These are phyloP conservation scores for Colletotrichum scovillei DNA, from an alignment of 2,329 filamentous ascomycete genomes.

Conservation along the genomic window DNA sequence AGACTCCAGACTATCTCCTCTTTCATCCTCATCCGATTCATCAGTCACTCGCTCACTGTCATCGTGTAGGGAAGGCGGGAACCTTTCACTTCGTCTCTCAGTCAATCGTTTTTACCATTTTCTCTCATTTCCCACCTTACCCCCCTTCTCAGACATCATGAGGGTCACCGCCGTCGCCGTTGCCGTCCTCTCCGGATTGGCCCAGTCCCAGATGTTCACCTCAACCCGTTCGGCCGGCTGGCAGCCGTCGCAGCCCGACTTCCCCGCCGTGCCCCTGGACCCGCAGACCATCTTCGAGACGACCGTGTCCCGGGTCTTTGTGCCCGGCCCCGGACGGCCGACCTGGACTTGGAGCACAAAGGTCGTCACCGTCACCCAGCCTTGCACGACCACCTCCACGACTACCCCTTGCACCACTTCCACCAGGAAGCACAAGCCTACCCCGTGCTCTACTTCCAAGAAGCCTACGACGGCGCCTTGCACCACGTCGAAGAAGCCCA, in stretches of 20 bases:
- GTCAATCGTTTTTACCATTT: constrained; percentile 28
- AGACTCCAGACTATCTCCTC: not conserved
- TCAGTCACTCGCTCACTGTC: constrained; percentile 32
- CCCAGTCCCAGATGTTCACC: not conserved
- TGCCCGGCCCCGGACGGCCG: not conserved
- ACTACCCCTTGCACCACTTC: constrained; percentile 2
- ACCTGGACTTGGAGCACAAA: not conserved
- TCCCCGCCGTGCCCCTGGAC: constrained; percentile 9
- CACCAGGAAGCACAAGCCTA: not conserved
- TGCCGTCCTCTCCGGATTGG: constrained; percentile 30
- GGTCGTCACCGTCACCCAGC: not conserved
- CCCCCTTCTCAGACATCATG: constrained; percentile 14
- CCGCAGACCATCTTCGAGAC: not conserved
- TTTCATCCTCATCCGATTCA: constrained; percentile 16
- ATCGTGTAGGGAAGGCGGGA: constrained; percentile 24
- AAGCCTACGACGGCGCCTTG: not conserved
- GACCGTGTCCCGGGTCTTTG: not conserved
- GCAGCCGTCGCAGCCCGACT: not conserved
- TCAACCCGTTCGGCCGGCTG: not conserved
- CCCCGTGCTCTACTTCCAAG: not conserved
- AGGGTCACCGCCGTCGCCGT: constrained; percentile 20
- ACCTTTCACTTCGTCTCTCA: constrained; percentile 16
- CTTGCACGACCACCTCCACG: not conserved
- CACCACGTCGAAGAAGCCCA: not conserved
- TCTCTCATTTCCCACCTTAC: constrained; percentile 3